phyloP scores from a whole-genome alignment of 1,284 basidiomycete genomes.

The Cutaneotrichosporon arboriforme region DNA sequence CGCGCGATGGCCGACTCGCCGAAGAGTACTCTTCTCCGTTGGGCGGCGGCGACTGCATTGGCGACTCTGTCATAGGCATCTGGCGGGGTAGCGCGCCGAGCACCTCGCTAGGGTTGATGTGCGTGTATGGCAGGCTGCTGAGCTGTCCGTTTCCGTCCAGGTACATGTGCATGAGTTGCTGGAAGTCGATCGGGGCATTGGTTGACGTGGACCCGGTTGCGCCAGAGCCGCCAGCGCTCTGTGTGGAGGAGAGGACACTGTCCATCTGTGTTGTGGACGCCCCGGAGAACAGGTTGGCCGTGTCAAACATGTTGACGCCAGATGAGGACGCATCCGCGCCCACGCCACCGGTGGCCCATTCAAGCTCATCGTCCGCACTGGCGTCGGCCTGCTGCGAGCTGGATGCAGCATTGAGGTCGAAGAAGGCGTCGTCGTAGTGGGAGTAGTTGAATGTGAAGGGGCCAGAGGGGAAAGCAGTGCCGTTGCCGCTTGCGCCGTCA shows the following conservation, averaged over 20 bases:
- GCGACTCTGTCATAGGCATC: not conserved
- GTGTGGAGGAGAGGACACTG: not conserved
- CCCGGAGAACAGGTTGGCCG: conserved; percentile 6
- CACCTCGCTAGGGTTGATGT: conserved; percentile 82
- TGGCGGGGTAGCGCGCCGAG: conserved; percentile 39
- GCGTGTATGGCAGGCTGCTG: conserved; percentile 58
- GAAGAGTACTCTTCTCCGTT: conserved; percentile 26
- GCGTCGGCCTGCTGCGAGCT: not conserved
- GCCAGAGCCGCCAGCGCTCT: too few relatives aligned
- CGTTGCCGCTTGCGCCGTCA: conserved; percentile 22
- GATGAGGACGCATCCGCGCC: conserved; percentile 1
- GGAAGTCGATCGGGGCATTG: conserved; percentile 45
- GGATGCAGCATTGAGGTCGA: conserved; percentile 50
- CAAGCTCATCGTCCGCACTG: not conserved
- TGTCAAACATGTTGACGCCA: conserved; percentile 5
- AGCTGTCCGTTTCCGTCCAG: conserved; percentile 19
- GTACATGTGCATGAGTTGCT: conserved; percentile 49
- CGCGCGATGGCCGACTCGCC: conserved; percentile 1
- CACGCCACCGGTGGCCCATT: not conserved
- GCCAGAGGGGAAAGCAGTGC: conserved; percentile 58
- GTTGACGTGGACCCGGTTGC: not conserved
- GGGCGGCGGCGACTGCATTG: conserved; percentile 24
- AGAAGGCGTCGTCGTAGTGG: conserved; percentile 59
- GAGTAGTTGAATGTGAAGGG: conserved; percentile 66
- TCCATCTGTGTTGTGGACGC: not conserved